phyloP scores from a whole-genome alignment of 2,329 filamentous ascomycete species.

The Colletotrichum tabaci region DNA sequence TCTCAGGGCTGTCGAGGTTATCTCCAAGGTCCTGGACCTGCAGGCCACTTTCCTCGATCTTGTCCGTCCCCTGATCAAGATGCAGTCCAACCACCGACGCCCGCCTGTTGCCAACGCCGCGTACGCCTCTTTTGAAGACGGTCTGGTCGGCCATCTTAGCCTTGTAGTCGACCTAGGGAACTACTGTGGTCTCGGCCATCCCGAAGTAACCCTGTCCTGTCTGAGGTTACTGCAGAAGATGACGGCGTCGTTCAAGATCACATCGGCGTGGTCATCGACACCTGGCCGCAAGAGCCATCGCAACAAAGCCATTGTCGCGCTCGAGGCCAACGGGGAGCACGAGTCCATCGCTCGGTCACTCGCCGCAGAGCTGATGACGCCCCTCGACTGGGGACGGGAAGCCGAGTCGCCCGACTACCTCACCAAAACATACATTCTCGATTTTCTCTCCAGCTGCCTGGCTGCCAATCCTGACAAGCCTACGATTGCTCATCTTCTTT shows the following conservation, averaged over 20 bases:
- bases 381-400: conserved; percentile 81
- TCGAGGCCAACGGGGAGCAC: conserved; percentile 85
- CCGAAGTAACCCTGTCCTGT: conserved; percentile 84
- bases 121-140: conserved; percentile 93
- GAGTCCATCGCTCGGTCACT: conserved; percentile 85
- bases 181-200: conserved; percentile 88
- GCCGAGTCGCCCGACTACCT: conserved; percentile 80
- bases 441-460: conserved; percentile 88
- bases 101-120: conserved; percentile 79
- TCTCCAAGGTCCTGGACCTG: conserved; percentile 86
- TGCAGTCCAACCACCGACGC: conserved; percentile 71
- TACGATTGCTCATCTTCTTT: conserved; percentile 89
- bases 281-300: conserved; percentile 63
- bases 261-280: conserved; percentile 72
- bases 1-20: conserved; percentile 84
- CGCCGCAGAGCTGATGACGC: conserved; percentile 75
- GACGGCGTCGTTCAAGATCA: conserved; percentile 85
- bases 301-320: conserved; percentile 89
- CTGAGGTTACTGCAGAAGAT: conserved; percentile 89
- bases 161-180: conserved; percentile 87
- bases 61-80: conserved; percentile 83
- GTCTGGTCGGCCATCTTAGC: conserved; percentile 83
- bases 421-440: conserved; percentile 87
- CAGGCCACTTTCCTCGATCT: conserved; percentile 94
- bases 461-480: conserved; percentile 81